Evolutionary conservation across 495 filamentous ascomycete species (phyloP).

Genomic region (Penicillium ucsense): DNA sequence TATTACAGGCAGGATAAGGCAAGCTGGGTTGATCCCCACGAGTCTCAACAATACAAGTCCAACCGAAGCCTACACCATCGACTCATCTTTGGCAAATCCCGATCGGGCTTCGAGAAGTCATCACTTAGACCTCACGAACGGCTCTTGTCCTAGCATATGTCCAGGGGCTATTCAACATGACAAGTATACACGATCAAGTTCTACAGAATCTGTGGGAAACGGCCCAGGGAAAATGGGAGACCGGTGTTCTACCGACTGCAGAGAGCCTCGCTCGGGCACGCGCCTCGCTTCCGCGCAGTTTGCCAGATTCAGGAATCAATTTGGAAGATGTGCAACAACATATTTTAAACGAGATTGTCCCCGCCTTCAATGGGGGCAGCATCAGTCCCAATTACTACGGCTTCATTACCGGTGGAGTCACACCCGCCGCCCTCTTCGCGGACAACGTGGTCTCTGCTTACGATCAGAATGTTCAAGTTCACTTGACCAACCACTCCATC

Average conservation of each 20-base stretch:
- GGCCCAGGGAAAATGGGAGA: conserved; percentile 22
- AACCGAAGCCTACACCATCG: conserved; percentile 5
- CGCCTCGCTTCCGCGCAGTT: conserved; percentile 25
- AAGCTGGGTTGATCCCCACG: neutral
- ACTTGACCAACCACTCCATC: conserved; percentile 65
- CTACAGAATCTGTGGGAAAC: conserved; percentile 28
- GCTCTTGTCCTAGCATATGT: too few relatives aligned
- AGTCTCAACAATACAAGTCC: conserved; percentile 8
- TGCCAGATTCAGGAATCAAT: conserved; percentile 36
- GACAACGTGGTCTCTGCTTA: conserved; percentile 69
- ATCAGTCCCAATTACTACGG: conserved; percentile 68
- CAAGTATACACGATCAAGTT: conserved; percentile 12
- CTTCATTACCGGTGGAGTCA: conserved; percentile 75
- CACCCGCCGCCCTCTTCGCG: conserved; percentile 73
- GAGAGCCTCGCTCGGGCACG: conserved; percentile 25
- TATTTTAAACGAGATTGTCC: conserved; percentile 51
- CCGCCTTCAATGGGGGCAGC: conserved; percentile 54
- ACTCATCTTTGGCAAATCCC: conserved; percentile 6
- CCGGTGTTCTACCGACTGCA: conserved; percentile 25
- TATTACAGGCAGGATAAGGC: too few relatives aligned
- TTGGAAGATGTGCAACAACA: conserved; percentile 37
- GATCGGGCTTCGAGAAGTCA: conserved; percentile 2
- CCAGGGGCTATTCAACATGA: too few relatives aligned
- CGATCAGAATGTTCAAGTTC: conserved; percentile 82
- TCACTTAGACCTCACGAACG: neutral